Evolutionary conservation across 345 rosid species (phyloP).

Genomic region (Populus ilicifolia): DNA sequence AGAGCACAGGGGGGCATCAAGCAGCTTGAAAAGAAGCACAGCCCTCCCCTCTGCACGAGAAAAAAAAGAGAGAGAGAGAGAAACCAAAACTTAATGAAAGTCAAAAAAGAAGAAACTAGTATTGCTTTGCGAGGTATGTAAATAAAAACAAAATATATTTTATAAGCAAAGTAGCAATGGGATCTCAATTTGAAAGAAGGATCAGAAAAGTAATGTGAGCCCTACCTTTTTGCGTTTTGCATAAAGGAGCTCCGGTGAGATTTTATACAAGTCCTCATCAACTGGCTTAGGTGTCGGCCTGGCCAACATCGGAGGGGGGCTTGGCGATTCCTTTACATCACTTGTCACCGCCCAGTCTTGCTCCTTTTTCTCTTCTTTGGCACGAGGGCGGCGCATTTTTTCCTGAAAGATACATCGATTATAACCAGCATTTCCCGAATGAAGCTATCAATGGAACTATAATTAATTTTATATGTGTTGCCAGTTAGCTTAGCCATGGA

Average conservation of each 20-base stretch:
- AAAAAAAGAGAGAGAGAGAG: neutral
- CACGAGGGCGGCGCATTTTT: conserved; percentile 25
- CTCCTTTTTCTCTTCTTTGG: conserved; percentile 27
- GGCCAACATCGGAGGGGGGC: neutral
- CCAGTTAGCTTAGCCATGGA: too few species aligned
- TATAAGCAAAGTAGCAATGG: too few species aligned
- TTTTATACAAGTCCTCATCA: conserved; percentile 87
- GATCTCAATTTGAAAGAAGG: too few species aligned
- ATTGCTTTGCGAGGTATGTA: neutral
- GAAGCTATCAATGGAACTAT: too few species aligned
- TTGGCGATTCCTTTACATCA: conserved; percentile 25
- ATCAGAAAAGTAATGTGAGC: neutral
- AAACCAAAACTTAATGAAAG: neutral
- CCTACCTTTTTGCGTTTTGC: conserved; percentile 56
- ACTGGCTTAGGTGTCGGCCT: conserved; percentile 65
- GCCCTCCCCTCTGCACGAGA: conserved; percentile 62
- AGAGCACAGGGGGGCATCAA: conserved; percentile 45
- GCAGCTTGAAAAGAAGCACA: conserved; percentile 79
- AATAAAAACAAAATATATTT: neutral
- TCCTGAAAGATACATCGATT: conserved; percentile 26
- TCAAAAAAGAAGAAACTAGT: neutral
- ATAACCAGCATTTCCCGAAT: neutral
- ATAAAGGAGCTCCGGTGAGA: conserved; percentile 66
- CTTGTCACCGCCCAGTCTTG: conserved; percentile 24
- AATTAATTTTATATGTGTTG: too few species aligned